Evolutionary conservation across 2,329 filamentous ascomycete genomes (phyloP), one percentile per base, ranked within the genome.

Genomic region (Diaporthe capsici): DNA sequence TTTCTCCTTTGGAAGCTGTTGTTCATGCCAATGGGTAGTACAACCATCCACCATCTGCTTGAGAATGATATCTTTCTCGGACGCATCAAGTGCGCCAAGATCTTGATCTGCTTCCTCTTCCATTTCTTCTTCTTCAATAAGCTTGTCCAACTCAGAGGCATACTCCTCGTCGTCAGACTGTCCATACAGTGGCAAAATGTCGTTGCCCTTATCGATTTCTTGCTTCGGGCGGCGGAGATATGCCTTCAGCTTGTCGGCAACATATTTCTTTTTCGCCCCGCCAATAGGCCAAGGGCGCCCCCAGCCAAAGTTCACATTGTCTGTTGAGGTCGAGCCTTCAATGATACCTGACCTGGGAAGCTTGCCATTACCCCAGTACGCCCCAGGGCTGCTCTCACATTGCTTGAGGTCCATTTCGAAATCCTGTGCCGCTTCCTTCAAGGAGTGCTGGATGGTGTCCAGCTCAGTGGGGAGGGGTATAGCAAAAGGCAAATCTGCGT

Each of bases 1-100:
- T 74, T 91, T 84, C 20, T 90, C 84, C 71, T 86, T 89, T 0
- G 91, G 89, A 9, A 90, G 85, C 77, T 91, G 92, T 1, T 84
- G 85, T n/a, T 86, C 81, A n/a, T 83, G 83, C 94, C 94, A 96
- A 6, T 83, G 81, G 4, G 84, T 80, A 67, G 87, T 86, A 75
- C 91, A 87, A 1, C 86, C 82, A 9, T 84, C 80, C 15, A 94
- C 87, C 37, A 85, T 87, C 25, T 89, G 82, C 39, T 91, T 84
- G 47, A 96, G 86, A 17, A 90, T 83, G 0, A 81, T 78, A 4
- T 88, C 82, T 31, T 94, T 85, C 55, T 90, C 85, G 0, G 88
- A 86, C 4, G 67, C 13, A 84, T 82, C 17, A 92, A 82, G 20
- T 7, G 0, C 6, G 77, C 39, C 15, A 13, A 51, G 34, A 13